These are phyloP conservation scores for Fagopyrum esculentum DNA, from an alignment of 148 eudicot species.

Conservation along the genomic window DNA sequence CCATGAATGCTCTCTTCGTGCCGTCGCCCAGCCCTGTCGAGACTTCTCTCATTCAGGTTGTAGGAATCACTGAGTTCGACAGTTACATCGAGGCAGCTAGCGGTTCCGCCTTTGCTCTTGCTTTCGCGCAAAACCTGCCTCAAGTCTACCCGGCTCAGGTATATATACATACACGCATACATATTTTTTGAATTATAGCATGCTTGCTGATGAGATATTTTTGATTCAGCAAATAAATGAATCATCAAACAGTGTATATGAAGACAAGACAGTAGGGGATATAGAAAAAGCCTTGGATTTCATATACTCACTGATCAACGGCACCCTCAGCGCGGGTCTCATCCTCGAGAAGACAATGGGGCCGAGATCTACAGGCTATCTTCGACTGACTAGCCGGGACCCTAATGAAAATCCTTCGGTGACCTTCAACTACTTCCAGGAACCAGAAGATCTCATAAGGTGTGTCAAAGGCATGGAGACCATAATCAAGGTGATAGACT, in stretches of 20 bases:
- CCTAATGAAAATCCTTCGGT: constrained; percentile 54
- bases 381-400: constrained; percentile 30
- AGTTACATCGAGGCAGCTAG: constrained; percentile 39
- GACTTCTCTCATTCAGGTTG: constrained; percentile 28
- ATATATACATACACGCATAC: not conserved
- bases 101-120: constrained; percentile 23
- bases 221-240: constrained; percentile 14
- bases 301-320: constrained; percentile 30
- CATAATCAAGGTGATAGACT: constrained; percentile 38
- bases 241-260: not conserved
- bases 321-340: constrained; percentile 31
- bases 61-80: constrained; percentile 35
- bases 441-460: constrained; percentile 43
- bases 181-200: not conserved
- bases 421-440: constrained; percentile 60
- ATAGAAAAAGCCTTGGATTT: constrained; percentile 18
- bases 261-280: constrained; percentile 20
- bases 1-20: constrained; percentile 35
- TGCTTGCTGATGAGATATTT: too few species aligned
- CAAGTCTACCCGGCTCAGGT: constrained; percentile 5
- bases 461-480: constrained; percentile 56
- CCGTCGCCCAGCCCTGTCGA: constrained; percentile 33
- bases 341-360: constrained; percentile 53
- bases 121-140: constrained; percentile 26
- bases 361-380: constrained; percentile 42